These are phyloP conservation scores for Fusarium liriodendri DNA, from an alignment of 2,329 filamentous ascomycete species.

Conservation along the genomic window DNA sequence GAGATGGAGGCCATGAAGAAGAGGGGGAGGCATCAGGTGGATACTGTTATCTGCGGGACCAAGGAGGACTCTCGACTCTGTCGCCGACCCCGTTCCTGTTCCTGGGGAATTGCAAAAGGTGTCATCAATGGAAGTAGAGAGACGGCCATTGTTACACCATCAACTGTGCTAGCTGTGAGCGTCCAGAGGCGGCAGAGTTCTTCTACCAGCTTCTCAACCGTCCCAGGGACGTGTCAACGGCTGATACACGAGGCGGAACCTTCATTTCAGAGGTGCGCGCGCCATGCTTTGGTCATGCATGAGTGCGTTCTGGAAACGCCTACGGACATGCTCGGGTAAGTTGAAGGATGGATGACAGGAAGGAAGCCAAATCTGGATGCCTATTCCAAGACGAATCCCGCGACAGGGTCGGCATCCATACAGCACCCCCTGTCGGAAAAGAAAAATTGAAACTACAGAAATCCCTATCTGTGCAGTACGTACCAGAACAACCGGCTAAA, in stretches of 20 bases:
- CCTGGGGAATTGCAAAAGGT: background rate
- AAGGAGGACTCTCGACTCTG: conserved; percentile 23
- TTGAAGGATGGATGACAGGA: background rate
- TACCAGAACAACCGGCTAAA: conserved; percentile 20
- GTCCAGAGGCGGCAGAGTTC: background rate
- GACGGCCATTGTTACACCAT: conserved; percentile 27
- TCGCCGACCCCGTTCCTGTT: conserved; percentile 34
- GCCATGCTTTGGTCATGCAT: conserved; percentile 13
- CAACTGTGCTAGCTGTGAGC: background rate
- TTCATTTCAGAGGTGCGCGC: conserved; percentile 2
- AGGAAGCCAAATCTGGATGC: background rate
- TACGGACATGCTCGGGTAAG: conserved; percentile 6
- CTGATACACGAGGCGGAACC: conserved; percentile 34
- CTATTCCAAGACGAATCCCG: background rate
- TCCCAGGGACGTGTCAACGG: conserved; percentile 8
- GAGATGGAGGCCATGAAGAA: conserved; percentile 2
- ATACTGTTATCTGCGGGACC: conserved; percentile 13
- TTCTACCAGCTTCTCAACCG: background rate
- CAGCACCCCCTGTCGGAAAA: background rate
- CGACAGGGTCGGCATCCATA: background rate
- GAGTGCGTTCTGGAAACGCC: conserved; percentile 1
- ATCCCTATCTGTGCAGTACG: background rate
- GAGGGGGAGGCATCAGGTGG: conserved; percentile 6
- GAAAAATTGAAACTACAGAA: conserved; percentile 2
- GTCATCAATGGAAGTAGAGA: conserved; percentile 18